Base-by-base conservation (phyloP, 495 filamentous ascomycete genomes). In the Antarctomyces pellizariae region DNA sequence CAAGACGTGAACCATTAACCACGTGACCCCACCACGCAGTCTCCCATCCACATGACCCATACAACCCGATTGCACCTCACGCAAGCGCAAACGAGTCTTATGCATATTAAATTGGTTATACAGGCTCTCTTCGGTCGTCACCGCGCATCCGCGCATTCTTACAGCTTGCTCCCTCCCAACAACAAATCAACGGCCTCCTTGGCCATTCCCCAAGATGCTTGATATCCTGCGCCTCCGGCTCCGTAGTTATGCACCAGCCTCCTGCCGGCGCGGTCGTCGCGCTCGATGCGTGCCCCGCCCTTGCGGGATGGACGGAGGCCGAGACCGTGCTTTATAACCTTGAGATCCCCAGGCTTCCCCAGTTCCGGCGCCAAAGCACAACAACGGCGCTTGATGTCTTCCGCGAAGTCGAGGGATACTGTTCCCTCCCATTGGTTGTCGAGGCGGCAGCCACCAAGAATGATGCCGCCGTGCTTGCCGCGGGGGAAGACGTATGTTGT, bases 191-290 rank as follows among this genome's bases (percentile, higher is more conserved):
- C 34, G 2, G 34, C 34, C 21, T 29, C 20, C 15, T 18, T 33
- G 16, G 34, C 34, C 34, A 37, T 37, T 25, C 34, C 34, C 34
- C 29, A 31, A 10, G 30, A 32, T 29, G 64, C 53, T 43, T 83
- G 75, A 40, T 39, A 68, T 11, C 62, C 75, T 43, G 72, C 74
- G 2, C 75, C 75, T 3, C 70, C 76, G 45, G 78, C 75, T 14
- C 76, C 76, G 43, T 84, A 83, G 33, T 77, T 73, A 43, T 84
- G 76, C 25, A 84, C 71, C 3, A 78, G 57, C 33, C 49, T 51
- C n/a, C 17, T 22, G 2, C 23, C 32, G 3, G 26, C 40, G 30
- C 41, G 43, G 5, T 47, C 45, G 13, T 32, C 24, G 11, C 11
- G 25, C 25, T 39, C 36, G 14, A 39, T 24, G 10, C 36, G 26